These are phyloP conservation scores for Chamaecyparis obtusa DNA, from an alignment of 75 land plant species.

Conservation along the genomic window DNA sequence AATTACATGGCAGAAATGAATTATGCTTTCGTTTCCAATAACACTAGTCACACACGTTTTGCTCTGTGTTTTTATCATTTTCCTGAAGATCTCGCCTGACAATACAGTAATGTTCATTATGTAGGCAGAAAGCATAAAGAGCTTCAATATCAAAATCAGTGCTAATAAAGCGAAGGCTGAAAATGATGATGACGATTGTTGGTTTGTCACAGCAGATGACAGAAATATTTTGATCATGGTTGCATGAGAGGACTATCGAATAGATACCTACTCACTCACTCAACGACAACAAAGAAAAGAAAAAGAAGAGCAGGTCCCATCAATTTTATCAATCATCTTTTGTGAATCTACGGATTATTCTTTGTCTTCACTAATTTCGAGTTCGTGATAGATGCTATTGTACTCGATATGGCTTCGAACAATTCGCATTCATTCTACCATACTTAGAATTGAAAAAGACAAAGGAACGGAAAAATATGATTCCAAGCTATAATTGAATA, in stretches of 20 bases:
- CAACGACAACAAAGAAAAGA: not conserved
- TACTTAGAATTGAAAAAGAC: not conserved
- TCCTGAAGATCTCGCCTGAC: not conserved
- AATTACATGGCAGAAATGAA: too few species aligned
- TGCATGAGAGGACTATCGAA: not conserved
- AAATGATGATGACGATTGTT: not conserved
- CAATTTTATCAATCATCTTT: not conserved
- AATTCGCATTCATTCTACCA: not conserved
- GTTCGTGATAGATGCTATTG: not conserved
- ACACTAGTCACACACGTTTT: too few species aligned
- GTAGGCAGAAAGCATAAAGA: not conserved
- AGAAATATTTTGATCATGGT: too few species aligned
- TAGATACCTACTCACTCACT: not conserved
- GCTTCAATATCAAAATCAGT: not conserved
- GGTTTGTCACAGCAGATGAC: not conserved
- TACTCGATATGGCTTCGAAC: not conserved
- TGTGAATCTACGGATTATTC: not conserved
- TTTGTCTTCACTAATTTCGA: not conserved
- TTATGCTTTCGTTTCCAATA: too few species aligned
- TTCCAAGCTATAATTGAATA: not conserved
- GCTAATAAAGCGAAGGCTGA: not conserved
- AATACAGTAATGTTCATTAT: not conserved
- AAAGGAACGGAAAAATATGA: not conserved
- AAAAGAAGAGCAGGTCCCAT: not conserved
- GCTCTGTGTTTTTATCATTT: not conserved